Percentiles rank a stretch among this genome's conserved stretches.
Conservation (phyloP, 108 stramenopile genomes). For the Cyclotella atomus region DNA sequence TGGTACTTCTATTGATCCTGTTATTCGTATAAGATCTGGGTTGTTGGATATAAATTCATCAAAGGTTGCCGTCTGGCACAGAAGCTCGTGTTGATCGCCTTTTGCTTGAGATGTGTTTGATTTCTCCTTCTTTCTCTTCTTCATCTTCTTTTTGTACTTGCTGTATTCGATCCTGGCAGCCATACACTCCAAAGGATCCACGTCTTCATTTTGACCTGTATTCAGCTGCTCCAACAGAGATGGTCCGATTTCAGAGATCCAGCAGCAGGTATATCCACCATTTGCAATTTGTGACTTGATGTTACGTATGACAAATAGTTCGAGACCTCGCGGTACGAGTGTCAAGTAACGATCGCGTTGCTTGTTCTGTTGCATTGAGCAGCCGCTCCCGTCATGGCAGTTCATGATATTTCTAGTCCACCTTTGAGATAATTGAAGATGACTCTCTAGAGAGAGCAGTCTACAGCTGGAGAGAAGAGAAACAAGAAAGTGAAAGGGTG, state of each 20-base stretch:
- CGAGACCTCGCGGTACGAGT: constrained; percentile 16
- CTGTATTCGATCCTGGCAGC: constrained; percentile 9
- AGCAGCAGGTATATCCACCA: constrained; percentile 16
- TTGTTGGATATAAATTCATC: not conserved
- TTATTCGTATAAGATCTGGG: not conserved
- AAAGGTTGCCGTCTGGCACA: not conserved
- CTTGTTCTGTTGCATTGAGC: not conserved
- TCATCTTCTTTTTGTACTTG: constrained; percentile 3
- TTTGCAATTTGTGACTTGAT: constrained; percentile 1
- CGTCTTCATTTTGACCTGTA: not conserved
- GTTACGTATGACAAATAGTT: constrained; percentile 4
- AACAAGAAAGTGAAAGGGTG: too few relatives aligned
- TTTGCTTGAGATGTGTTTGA: not conserved
- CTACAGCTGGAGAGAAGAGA: too few relatives aligned
- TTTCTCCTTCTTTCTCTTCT: constrained; percentile 13
- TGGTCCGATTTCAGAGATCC: constrained; percentile 9
- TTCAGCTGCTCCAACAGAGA: not conserved
- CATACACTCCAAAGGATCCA: not conserved
- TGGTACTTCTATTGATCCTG: constrained; percentile 1
- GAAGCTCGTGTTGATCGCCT: not conserved
- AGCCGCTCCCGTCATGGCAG: not conserved
- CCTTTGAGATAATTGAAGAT: too few relatives aligned
- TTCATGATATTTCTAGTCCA: not conserved
- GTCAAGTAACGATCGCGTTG: constrained; percentile 13
- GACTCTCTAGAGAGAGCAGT: too few relatives aligned